phyloP scores from a whole-genome alignment of 2,329 filamentous ascomycete species.

The Samsoniella hepiali region DNA sequence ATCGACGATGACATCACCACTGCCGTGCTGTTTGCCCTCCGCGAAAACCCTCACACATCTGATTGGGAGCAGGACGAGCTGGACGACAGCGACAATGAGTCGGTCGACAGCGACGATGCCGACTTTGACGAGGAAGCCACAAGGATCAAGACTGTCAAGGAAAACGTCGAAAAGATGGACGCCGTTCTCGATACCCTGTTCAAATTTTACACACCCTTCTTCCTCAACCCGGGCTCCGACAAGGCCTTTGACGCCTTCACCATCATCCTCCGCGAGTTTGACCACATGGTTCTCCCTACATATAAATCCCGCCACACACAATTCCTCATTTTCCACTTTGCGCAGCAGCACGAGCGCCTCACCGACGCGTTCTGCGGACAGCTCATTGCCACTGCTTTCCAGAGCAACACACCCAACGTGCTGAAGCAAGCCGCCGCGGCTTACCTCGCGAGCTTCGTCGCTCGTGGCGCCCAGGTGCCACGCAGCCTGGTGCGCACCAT shows the following conservation, averaged over 20 bases:
- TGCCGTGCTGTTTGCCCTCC: conserved; percentile 57
- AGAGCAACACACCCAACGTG: conserved; percentile 66
- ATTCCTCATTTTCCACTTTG: conserved; percentile 94
- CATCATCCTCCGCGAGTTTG: conserved; percentile 79
- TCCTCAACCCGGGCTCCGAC: conserved; percentile 64
- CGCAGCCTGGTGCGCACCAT: conserved; percentile 75
- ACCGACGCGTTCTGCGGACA: conserved; percentile 80
- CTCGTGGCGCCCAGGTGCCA: conserved; percentile 79
- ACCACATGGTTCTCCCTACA: conserved; percentile 82
- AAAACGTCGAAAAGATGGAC: conserved; percentile 88
- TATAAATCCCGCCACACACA: conserved; percentile 91
- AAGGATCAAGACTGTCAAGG: conserved; percentile 68
- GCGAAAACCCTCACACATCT: conserved; percentile 27
- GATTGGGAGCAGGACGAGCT: conserved; percentile 52
- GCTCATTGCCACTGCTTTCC: conserved; percentile 49
- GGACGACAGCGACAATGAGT: conserved; percentile 62
- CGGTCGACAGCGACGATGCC: conserved; percentile 66
- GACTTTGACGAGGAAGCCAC: conserved; percentile 61
- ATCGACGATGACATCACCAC: conserved; percentile 84
- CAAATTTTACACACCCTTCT: conserved; percentile 71
- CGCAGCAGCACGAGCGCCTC: conserved; percentile 73
- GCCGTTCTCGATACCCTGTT: conserved; percentile 86
- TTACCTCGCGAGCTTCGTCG: conserved; percentile 92
- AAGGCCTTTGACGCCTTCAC: conserved; percentile 71
- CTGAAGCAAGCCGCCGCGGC: conserved; percentile 81